These are phyloP conservation scores for Glycyrrhiza uralensis DNA, from an alignment of 306 rosid species.

Conservation along the genomic window DNA sequence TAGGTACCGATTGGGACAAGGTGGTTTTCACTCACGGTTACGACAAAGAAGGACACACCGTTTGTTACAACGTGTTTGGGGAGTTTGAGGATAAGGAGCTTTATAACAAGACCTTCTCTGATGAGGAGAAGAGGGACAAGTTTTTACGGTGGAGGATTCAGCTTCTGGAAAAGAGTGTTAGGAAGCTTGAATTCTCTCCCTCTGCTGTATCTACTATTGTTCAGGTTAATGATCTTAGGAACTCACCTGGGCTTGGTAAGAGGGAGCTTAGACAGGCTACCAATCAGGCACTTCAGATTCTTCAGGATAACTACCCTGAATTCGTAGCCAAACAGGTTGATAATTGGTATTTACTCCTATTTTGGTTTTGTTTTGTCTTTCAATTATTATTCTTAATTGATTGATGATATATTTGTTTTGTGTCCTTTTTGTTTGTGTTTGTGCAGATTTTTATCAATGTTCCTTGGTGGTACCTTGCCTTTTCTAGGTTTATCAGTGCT, in stretches of 20 bases:
- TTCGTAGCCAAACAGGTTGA: constrained; percentile 85
- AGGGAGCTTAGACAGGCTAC: constrained; percentile 74
- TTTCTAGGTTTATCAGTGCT: constrained; percentile 64
- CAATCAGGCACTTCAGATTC: constrained; percentile 68
- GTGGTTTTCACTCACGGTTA: constrained; percentile 58
- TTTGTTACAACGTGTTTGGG: constrained; percentile 83
- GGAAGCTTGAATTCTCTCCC: constrained; percentile 56
- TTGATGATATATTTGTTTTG: too few relatives aligned
- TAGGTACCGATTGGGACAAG: constrained; percentile 51
- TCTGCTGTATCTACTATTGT: constrained; percentile 54
- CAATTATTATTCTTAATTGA: neutral
- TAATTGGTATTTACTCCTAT: too few relatives aligned
- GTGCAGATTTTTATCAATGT: constrained; percentile 81
- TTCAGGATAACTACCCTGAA: constrained; percentile 95
- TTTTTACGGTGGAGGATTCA: constrained; percentile 87
- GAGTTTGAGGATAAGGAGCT: constrained; percentile 64
- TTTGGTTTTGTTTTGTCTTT: too few relatives aligned
- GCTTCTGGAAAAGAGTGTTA: constrained; percentile 71
- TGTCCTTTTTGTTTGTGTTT: neutral
- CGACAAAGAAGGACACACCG: constrained; percentile 71
- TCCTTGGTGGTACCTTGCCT: constrained; percentile 94
- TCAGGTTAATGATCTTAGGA: constrained; percentile 77
- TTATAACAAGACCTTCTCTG: constrained; percentile 66
- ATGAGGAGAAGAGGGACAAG: constrained; percentile 67
- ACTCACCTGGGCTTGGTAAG: constrained; percentile 71